A percentile compares a stretch with the other conserved stretches of the same genome.
phyloP scores from a whole-genome alignment of 257 asterid species.

The Anisodus tanguticus region DNA sequence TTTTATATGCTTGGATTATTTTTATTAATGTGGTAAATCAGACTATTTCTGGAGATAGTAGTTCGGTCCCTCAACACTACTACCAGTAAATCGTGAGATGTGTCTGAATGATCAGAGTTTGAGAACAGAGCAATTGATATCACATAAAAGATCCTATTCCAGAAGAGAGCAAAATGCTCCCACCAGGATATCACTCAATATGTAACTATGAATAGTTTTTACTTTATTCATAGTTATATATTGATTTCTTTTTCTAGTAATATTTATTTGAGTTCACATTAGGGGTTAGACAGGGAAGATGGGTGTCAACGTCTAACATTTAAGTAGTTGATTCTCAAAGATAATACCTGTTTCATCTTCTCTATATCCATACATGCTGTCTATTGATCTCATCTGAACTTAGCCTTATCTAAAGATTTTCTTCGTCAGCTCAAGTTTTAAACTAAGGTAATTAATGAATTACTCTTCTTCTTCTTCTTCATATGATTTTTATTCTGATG shows the following conservation, averaged over 20 bases:
- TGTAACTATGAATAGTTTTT: no score
- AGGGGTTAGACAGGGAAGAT: neutral
- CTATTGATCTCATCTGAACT: neutral
- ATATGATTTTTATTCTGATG: neutral
- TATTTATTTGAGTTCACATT: neutral
- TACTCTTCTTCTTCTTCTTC: neutral
- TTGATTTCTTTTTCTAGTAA: neutral
- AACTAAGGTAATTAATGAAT: neutral
- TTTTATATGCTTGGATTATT: neutral
- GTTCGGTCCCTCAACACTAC: no score
- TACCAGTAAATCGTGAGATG: no score
- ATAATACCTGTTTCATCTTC: neutral
- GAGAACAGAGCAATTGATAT: no score
- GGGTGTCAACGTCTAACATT: neutral
- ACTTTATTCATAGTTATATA: neutral
- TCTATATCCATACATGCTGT: neutral
- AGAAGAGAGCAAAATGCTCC: no score
- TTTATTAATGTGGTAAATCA: no score
- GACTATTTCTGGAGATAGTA: no score
- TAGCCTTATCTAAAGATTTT: constrained; percentile 5
- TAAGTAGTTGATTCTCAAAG: neutral
- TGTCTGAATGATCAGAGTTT: no score
- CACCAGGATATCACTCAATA: no score
- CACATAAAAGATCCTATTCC: no score
- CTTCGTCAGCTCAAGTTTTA: neutral